Conservation (phyloP, 1,284 basidiomycete genomes). For the Hortiboletus rubellus region DNA sequence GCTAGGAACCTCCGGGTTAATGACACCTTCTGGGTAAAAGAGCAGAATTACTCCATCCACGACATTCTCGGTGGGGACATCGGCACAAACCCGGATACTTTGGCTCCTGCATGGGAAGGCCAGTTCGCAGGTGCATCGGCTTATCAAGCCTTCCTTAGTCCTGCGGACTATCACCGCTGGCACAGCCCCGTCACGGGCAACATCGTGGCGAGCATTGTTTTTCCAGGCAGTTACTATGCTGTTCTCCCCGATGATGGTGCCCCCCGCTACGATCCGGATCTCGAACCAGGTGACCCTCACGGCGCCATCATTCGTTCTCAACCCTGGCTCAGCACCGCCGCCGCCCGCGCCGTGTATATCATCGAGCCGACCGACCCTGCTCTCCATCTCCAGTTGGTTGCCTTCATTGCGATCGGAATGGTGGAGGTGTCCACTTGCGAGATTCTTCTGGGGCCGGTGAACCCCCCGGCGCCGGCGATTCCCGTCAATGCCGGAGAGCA, state of each 20-base stretch:
- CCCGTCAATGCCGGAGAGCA: not conserved
- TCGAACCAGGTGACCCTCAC: slow-evolving; percentile 2
- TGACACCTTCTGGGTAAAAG: slow-evolving; percentile 6
- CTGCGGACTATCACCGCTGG: slow-evolving; percentile 56
- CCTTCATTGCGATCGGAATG: not conserved
- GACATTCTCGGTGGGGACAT: not conserved
- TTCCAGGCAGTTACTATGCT: slow-evolving; percentile 55
- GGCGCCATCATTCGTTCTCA: not conserved
- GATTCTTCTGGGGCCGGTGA: too few species aligned
- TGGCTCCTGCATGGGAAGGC: too few species aligned
- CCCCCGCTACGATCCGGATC: not conserved
- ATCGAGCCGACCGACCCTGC: slow-evolving; percentile 36
- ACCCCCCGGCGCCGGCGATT: not conserved
- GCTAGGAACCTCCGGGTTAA: not conserved
- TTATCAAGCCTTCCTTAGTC: slow-evolving; percentile 54
- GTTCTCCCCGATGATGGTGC: slow-evolving; percentile 19
- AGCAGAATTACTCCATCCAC: not conserved
- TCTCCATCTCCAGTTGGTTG: not conserved
- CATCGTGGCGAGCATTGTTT: slow-evolving; percentile 27
- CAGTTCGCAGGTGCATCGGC: too few species aligned
- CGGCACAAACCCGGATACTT: too few species aligned
- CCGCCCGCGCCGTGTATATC: slow-evolving; percentile 50
- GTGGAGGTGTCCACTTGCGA: slow-evolving; percentile 4
- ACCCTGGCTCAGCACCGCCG: slow-evolving; percentile 19
- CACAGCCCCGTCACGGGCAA: slow-evolving; percentile 51